These are phyloP conservation scores for Mallotus japonicus DNA, from an alignment of 441 rosid species.

Conservation along the genomic window DNA sequence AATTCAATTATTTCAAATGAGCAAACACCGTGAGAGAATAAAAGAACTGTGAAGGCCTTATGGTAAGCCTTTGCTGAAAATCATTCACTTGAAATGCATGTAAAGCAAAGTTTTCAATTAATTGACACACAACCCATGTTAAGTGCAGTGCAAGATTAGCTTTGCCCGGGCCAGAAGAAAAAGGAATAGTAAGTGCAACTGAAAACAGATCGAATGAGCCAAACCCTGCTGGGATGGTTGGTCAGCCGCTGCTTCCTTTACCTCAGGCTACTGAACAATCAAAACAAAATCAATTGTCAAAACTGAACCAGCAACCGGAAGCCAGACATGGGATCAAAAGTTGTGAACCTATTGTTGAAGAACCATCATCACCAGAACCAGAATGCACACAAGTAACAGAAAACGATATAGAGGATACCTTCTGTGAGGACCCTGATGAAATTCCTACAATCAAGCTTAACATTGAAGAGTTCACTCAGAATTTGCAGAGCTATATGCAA, in stretches of 20 bases:
- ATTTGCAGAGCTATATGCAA: constrained; percentile 67
- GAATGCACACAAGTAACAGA: constrained; percentile 38
- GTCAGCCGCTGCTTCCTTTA: constrained; percentile 39
- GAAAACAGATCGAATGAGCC: constrained; percentile 33
- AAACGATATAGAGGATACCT: constrained; percentile 65
- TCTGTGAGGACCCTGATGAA: constrained; percentile 73
- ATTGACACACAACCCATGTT: constrained; percentile 20
- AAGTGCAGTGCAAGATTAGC: constrained; percentile 87
- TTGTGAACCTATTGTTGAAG: constrained; percentile 74
- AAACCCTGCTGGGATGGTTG: constrained; percentile 32
- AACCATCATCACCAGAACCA: constrained; percentile 80
- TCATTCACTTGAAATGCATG: background rate
- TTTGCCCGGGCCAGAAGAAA: constrained; percentile 87
- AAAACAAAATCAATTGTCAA: constrained; percentile 35
- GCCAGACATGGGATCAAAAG: constrained; percentile 24
- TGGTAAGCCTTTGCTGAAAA: constrained; percentile 9
- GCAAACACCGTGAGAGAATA: constrained; percentile 5
- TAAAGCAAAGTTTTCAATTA: constrained; percentile 13
- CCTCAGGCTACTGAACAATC: constrained; percentile 35
- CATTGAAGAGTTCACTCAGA: constrained; percentile 60
- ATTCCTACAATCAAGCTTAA: constrained; percentile 78
- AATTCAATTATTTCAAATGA: background rate
- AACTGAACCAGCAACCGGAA: constrained; percentile 23
- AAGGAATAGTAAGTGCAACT: constrained; percentile 44
- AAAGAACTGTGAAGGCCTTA: background rate